Conservation (phyloP, 768 basidiomycete genomes). For the Calvatia gigantea region DNA sequence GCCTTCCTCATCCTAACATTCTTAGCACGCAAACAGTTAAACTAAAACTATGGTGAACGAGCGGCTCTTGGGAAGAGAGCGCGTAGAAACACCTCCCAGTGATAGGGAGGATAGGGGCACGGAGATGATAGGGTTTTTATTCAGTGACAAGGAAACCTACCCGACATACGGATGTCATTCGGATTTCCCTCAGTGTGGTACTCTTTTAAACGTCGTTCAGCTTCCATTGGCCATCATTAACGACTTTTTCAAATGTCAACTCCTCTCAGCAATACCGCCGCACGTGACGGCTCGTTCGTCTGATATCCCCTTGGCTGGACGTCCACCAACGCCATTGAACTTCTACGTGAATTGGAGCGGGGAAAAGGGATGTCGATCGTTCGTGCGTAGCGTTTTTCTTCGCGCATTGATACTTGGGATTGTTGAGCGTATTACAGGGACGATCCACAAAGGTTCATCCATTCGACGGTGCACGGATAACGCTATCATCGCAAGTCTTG, state of each 20-base stretch:
- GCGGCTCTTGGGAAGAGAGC: too few relatives aligned
- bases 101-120: too few relatives aligned
- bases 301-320: slow-evolving; percentile 98
- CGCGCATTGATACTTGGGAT: neutral
- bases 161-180: too few relatives aligned
- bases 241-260: too few relatives aligned
- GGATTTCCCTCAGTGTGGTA: too few relatives aligned
- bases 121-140: too few relatives aligned
- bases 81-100: too few relatives aligned
- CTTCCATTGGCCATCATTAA: too few relatives aligned
- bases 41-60: slow-evolving; percentile 99
- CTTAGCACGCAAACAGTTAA: slow-evolving; percentile 96
- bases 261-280: too few relatives aligned
- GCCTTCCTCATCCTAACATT: slow-evolving; percentile 96
- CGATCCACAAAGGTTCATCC: slow-evolving; percentile 78
- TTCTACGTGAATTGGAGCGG: slow-evolving; percentile 77
- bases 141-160: too few relatives aligned
- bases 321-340: slow-evolving; percentile 95
- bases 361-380: slow-evolving; percentile 79
- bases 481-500: slow-evolving; percentile 92
- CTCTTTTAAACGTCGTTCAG: too few relatives aligned
- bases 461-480: slow-evolving; percentile 95
- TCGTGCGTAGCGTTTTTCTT: slow-evolving; percentile 47
- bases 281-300: slow-evolving; percentile 88
- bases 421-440: slow-evolving; percentile 38